Percentiles rank a stretch among this genome's conserved stretches.
Conservation (phyloP, 495 filamentous ascomycete genomes). For the Hyaloscypha hepaticicola region DNA sequence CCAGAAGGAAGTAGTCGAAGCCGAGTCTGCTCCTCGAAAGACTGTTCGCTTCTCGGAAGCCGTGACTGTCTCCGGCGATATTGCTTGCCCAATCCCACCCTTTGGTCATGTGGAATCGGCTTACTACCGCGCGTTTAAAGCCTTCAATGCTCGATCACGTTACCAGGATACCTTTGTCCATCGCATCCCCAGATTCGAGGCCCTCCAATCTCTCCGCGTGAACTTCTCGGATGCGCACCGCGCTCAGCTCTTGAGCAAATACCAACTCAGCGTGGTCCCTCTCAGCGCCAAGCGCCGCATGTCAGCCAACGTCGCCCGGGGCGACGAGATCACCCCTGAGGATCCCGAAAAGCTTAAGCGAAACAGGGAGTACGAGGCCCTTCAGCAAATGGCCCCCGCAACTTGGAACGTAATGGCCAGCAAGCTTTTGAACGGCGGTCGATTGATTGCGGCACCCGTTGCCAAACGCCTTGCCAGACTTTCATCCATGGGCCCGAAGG, state of each 20-base stretch:
- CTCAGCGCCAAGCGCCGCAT: constrained; percentile 57
- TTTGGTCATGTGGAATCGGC: constrained; percentile 65
- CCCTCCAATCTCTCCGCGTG: constrained; percentile 78
- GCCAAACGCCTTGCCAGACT: constrained; percentile 54
- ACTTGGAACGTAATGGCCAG: constrained; percentile 81
- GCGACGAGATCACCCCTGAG: constrained; percentile 51
- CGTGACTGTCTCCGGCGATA: constrained; percentile 35
- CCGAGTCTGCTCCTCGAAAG: constrained; percentile 53
- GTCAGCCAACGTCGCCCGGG: constrained; percentile 56
- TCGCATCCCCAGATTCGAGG: constrained; percentile 81
- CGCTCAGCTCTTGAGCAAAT: constrained; percentile 75
- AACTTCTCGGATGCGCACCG: constrained; percentile 61
- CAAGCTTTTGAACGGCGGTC: constrained; percentile 76
- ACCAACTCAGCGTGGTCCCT: constrained; percentile 59
- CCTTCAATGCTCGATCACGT: constrained; percentile 56
- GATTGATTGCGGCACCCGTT: constrained; percentile 74
- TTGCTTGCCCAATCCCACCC: constrained; percentile 47
- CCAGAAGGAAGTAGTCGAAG: constrained; percentile 16
- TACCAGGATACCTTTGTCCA: constrained; percentile 78
- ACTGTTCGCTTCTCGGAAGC: constrained; percentile 73
- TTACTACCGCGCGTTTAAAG: constrained; percentile 89
- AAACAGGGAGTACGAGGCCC: constrained; percentile 77
- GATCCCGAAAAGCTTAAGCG: constrained; percentile 61
- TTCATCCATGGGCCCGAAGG: constrained; percentile 44
- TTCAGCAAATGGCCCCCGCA: constrained; percentile 68